Base-by-base conservation (phyloP, 768 basidiomycete species). In the Lanmaoa rubissima region DNA sequence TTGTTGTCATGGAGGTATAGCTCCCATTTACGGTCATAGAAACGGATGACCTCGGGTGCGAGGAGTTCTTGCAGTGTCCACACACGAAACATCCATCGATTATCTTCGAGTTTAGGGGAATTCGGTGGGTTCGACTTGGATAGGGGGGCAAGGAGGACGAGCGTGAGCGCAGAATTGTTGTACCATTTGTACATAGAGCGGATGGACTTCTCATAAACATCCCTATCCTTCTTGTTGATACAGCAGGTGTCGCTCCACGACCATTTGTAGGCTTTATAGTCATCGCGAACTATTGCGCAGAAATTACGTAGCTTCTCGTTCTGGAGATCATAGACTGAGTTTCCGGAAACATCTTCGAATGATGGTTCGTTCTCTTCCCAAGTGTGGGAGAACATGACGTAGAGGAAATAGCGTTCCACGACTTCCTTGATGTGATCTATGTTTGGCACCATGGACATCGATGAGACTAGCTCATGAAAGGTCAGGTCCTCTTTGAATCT, bases 341-440 rank as follows among this genome's bases (percentile, higher is more conserved):
- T 50, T 39, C 24, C 21, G 26, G 55, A 35, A 5, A 61, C 35
- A 17, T 51, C 51, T 5, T 58, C 16, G 32, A 53, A 62, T 1
- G 57, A 39, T 8, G 62, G 60, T 42, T 63, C 62, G 0, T 36
- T 17, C 7, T 17, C 55, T n/a, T 53, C 57, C 62, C 62, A 63
- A 6, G 52, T 59, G 6, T 63, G 62, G 19, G 62, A 63, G 34
- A 63, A 55, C 62, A 62, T 63, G 44, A 62, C 49, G n/a, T 59
- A 63, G 17, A 3, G 26, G 42, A 62, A 62, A 32, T 55, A 63
- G 4, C 5, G 2, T 9, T 32, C 28, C 9, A 61, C 52, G 11
- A 40, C 52, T 12, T 26, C n/a, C 17, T 53, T 34, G 41, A 62
- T 57, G n/a, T 12, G 42, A 1, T 19, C 12, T 19, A 17, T 14